Base-by-base conservation (phyloP, 2,329 filamentous ascomycete genomes). In the Epichloe baconii region DNA sequence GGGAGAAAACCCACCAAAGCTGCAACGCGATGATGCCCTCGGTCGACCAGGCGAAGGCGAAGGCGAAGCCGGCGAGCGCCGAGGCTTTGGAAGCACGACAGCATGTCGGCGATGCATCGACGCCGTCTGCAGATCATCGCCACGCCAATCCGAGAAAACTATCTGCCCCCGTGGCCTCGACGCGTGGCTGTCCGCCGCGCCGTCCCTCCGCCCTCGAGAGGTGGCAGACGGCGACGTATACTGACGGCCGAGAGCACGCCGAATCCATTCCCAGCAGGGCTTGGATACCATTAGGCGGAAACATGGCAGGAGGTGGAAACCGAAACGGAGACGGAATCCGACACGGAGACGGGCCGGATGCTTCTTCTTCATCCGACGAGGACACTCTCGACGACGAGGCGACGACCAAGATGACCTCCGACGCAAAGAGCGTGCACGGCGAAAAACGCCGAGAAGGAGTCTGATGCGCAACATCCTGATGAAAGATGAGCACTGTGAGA, bases 401-500 rank as follows among this genome's bases (percentile, higher is more conserved):
- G 12, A 21, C 36, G 12, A 21, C 47, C 11, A 38, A 21, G 21
- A 8, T 31, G 37, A 19, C 19, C 4, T 23, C 34, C 2, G 23
- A 41, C 35, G 42, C 21, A 5, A n/a, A 12, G 17, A 17, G 12
- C n/a, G 47, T 21, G 26, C 42, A n/a, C 35, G 17, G 19, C 23
- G 38, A 21, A 43, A 35, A 3, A 11, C 35, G 6, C 23, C 23
- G 6, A 42, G 34, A 19, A 53, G 47, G 15, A 42, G 40, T n/a
- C 7, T 40, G 17, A 48, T 49, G 44, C 35, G 44, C n/a, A 53
- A 44, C 5, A 34, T 51, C 3, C 15, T 48, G 26, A 47, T 44
- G 45, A 44, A 40, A 21, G 84, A 87, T 57, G 75, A 85, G 3
- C 70, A 83, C 47, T 85, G 82, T 64, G 73, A 70, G 19, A 85